Conservation (phyloP, 352 stramenopile genomes). For the Phytopythium oedochilum region DNA sequence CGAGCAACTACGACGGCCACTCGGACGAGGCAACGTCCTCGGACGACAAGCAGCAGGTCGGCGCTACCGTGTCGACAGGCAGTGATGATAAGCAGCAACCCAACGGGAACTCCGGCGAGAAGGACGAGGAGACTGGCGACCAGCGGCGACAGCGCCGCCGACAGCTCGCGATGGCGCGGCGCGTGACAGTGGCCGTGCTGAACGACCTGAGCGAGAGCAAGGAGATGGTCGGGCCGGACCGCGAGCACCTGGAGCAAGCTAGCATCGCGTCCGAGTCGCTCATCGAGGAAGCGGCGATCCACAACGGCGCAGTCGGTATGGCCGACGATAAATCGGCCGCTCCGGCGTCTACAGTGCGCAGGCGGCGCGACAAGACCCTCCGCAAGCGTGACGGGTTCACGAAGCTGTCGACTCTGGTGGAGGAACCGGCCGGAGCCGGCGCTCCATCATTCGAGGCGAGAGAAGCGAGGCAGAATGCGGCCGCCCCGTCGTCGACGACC, state of each 20-base stretch:
- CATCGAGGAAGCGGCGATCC: constrained; percentile 12
- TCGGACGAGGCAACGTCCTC: neutral
- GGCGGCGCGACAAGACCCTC: constrained; percentile 38
- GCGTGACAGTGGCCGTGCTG: constrained; percentile 47
- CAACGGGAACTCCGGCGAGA: neutral
- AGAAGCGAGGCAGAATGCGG: neutral
- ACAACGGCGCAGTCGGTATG: neutral
- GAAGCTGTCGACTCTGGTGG: constrained; percentile 33
- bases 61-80: neutral
- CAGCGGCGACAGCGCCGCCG: neutral
- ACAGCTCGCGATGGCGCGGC: constrained; percentile 12
- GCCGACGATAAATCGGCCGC: neutral
- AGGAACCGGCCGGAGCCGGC: constrained; percentile 27
- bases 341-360: constrained; percentile 5
- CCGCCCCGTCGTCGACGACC: neutral
- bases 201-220: constrained; percentile 35
- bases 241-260: constrained; percentile 34
- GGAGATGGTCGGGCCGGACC: constrained; percentile 28
- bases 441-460: neutral
- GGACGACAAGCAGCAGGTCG: neutral
- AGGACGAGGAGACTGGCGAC: neutral
- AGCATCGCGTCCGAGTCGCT: constrained; percentile 23
- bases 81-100: constrained; percentile 8
- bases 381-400: constrained; percentile 31
- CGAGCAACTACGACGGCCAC: constrained; percentile 18